These are phyloP conservation scores for Tolypocladium inflatum DNA, from an alignment of 2,329 filamentous ascomycete genomes.

Conservation along the genomic window DNA sequence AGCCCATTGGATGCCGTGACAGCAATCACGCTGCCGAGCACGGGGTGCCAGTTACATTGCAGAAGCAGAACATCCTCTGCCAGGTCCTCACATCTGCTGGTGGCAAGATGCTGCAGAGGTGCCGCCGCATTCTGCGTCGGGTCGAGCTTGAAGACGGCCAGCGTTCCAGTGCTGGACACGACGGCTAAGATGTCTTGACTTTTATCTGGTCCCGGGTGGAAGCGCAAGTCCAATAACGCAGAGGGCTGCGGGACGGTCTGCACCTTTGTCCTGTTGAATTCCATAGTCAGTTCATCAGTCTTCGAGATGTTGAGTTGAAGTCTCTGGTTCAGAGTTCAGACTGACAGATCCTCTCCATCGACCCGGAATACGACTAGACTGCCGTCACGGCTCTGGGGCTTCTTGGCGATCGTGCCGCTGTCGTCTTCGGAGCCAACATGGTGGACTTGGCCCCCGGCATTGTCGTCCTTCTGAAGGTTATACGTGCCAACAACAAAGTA, in stretches of 20 bases:
- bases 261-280: constrained; percentile 17
- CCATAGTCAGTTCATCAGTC: background rate
- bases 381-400: constrained; percentile 58
- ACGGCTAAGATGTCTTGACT: constrained; percentile 52
- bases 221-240: constrained; percentile 79
- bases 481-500: constrained; percentile 82
- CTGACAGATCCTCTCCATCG: constrained; percentile 45
- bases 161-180: constrained; percentile 66
- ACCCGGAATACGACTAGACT: constrained; percentile 61
- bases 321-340: constrained; percentile 2
- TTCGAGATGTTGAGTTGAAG: background rate
- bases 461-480: constrained; percentile 48
- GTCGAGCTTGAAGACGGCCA: constrained; percentile 53
- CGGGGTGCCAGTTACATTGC: constrained; percentile 65
- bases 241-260: constrained; percentile 56
- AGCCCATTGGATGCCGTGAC: constrained; percentile 62
- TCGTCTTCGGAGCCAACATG: constrained; percentile 2
- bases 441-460: constrained; percentile 3
- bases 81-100: constrained; percentile 37
- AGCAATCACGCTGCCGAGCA: constrained; percentile 43
- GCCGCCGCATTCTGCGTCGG: constrained; percentile 21
- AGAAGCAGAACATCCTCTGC: constrained; percentile 55
- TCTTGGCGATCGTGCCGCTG: constrained; percentile 17
- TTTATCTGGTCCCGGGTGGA: constrained; percentile 41
- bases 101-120: constrained; percentile 30